Evolutionary conservation across 208 protist genomes (phyloP), one percentile per base, ranked within the genome.

Genomic region (Acanthamoeba rhysodes): DNA sequence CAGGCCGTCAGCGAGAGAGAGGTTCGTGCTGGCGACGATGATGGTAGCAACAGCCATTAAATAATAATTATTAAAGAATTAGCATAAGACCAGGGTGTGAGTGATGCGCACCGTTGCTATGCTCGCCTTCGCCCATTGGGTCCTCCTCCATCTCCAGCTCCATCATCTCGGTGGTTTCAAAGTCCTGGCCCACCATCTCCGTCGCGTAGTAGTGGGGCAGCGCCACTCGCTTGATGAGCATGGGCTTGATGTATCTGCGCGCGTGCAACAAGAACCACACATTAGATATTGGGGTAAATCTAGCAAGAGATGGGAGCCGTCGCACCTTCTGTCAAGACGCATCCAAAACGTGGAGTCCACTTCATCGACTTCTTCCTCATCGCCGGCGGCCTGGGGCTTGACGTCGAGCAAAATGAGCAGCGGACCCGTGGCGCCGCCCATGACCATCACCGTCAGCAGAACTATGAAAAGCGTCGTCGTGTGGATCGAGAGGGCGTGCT

Each of bases 281-380:
- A n/a, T n/a, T n/a, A n/a, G n/a, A n/a, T n/a, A n/a, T n/a, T n/a
- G n/a, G n/a, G n/a, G n/a, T n/a, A n/a, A n/a, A n/a, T n/a, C n/a
- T n/a, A 32, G n/a, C 16, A 22, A 78, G 34, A 27, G 22, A 20
- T 48, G 22, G 34, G 32, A 32, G 41, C 9, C 5, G 41, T 45
- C 41, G 37, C 1, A 53, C 92, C 29, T 98, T 98, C 72, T 98
- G 98, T 93, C 84, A 4, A 90, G 34, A 5, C 84, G 84, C 18
- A 41, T 41, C 84, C 84, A 59, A 34, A 34, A 59, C 22, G 53
- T 50, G 57, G 34, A 22, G 29, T 59, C 84, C 16, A 48, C 84
- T 50, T 90, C 84, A 14, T 66, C 55, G 6, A 16, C 50, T 27
- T 90, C 84, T 41, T 90, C 84, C 22, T 90, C 55, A 6, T 59